Evolutionary conservation across 345 rosid species (phyloP), one percentile per base, ranked within the genome.

Genomic region (Firmiana major): DNA sequence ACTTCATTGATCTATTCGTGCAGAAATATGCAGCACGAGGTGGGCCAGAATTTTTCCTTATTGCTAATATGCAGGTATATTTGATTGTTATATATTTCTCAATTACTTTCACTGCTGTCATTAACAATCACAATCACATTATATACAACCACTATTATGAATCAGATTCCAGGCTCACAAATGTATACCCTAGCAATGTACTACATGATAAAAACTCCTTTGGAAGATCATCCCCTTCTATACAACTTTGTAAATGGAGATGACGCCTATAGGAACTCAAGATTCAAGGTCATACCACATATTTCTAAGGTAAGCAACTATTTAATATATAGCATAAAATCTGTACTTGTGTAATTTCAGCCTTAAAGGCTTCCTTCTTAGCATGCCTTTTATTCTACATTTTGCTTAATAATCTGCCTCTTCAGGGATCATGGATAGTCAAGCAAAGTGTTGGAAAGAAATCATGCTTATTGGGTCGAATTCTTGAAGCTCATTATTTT

Each of bases 391-490:
- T 19, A 17, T 16, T 31, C 45, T 19, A 43, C 7, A 60, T 71
- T 51, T 5, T 71, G 58, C 36, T 38, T 31, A 58, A 34, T 62
- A 58, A 54, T 75, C 53, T 72, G 40, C n/a, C 28, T 62, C 46
- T 28, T 65, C 77, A 92, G 97, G 99, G 98, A 58, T 91, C 99
- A 49, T 94, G 99, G 99, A 89, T 97, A 48, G 98, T 91, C 48
- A 97, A 91, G 87, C 97, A 92, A 78, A 92, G 98, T 77, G 97
- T 97, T 69, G 97, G 98, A 40, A 97, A 94, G 86, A 91, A 92
- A 74, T 91, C 97, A 38, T 87, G 97, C 83, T 82, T 97, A 79
- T 76, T 97, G 13, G 97, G 97, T 73, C 97, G 89, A 63, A 86
- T 90, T 55, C 97, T 96, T 9, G 93, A 89, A 82, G 81, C 85